These are phyloP conservation scores for Spirogloea muscicola DNA, from an alignment of 139 green algal genomes.

Conservation along the genomic window DNA sequence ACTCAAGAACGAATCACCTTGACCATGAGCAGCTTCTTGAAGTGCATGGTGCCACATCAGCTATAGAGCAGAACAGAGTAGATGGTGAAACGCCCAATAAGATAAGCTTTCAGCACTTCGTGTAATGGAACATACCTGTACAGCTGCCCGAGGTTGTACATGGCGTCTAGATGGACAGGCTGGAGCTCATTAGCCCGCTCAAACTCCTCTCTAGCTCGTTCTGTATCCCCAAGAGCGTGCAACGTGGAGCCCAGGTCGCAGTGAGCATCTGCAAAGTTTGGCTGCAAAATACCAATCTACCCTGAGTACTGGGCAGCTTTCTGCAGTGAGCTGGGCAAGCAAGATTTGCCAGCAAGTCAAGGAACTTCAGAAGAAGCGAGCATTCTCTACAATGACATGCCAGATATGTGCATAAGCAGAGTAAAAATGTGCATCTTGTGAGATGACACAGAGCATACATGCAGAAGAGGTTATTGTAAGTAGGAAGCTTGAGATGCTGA, in stretches of 20 bases:
- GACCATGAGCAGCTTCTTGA: too few relatives aligned
- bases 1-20: too few relatives aligned
- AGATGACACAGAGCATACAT: neutral
- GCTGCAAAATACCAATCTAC: too few relatives aligned
- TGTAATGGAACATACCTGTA: too few relatives aligned
- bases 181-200: conserved; percentile 45
- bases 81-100: too few relatives aligned
- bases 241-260: conserved; percentile 65
- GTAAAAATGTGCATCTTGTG: neutral
- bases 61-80: too few relatives aligned
- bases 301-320: too few relatives aligned
- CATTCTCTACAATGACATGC: neutral
- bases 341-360: neutral
- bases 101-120: too few relatives aligned
- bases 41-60: too few relatives aligned
- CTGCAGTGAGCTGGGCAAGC: neutral
- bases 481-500: too few relatives aligned
- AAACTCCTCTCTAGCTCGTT: conserved; percentile 49
- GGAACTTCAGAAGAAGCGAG: neutral
- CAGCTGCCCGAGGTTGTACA: conserved; percentile 70
- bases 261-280: conserved; percentile 58
- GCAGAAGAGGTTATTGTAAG: conserved; percentile 16
- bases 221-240: conserved; percentile 52
- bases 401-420: neutral
- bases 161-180: conserved; percentile 54